These are phyloP conservation scores for Backusella australiensis DNA, from an alignment of 192 early-diverging fungal genomes.

Conservation along the genomic window DNA sequence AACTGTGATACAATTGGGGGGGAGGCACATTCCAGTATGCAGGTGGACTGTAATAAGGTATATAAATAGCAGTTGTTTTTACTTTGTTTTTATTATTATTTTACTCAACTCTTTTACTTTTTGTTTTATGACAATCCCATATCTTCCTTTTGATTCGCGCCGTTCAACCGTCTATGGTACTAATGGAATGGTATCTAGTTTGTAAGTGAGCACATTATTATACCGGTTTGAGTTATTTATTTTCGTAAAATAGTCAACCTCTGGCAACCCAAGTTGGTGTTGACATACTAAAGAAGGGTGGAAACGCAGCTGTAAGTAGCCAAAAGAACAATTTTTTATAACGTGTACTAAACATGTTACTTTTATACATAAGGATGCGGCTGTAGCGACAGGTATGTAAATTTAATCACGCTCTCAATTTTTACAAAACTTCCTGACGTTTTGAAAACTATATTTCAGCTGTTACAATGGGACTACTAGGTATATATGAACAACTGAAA, in stretches of 20 bases:
- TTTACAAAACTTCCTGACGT: background rate
- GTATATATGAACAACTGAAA: conserved; percentile 23
- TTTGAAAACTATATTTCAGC: too few species aligned
- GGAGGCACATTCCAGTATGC: too few species aligned
- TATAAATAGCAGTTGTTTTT: too few species aligned
- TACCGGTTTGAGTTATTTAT: background rate
- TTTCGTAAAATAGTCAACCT: background rate
- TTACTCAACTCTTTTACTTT: too few species aligned
- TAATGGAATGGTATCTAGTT: conserved; percentile 61
- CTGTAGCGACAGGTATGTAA: conserved; percentile 12
- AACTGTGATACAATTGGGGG: too few species aligned
- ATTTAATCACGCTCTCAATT: background rate
- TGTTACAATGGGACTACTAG: too few species aligned
- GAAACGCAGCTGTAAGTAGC: too few species aligned
- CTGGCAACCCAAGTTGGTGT: conserved; percentile 16
- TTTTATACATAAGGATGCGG: too few species aligned
- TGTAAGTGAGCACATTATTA: conserved; percentile 10
- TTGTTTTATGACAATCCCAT: background rate
- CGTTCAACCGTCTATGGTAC: conserved; percentile 53
- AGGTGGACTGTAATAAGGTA: too few species aligned
- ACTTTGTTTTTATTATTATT: too few species aligned
- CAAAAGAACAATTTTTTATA: background rate
- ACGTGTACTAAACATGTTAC: too few species aligned
- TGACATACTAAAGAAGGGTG: conserved; percentile 42
- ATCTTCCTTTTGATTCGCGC: conserved; percentile 32